Conservation (phyloP, 257 asterid genomes). For the Eucommia ulmoides region DNA sequence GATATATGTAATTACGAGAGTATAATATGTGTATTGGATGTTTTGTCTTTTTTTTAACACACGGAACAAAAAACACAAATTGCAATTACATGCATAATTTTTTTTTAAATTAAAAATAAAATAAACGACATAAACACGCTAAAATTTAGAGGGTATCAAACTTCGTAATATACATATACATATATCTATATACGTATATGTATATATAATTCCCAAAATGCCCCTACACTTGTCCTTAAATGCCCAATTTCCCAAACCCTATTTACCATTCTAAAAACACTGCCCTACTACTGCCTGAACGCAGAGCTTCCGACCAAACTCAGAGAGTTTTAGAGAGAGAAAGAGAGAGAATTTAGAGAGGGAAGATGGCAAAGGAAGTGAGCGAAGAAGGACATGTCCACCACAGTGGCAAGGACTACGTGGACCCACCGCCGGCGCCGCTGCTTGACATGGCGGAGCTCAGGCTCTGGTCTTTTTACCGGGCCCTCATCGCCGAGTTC, state of each 20-base stretch:
- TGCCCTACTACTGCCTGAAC: not conserved
- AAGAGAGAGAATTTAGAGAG: not conserved
- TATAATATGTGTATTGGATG: too few species aligned
- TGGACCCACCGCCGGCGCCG: conserved; percentile 81
- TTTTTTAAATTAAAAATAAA: too few species aligned
- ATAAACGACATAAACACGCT: too few species aligned
- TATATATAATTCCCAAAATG: conserved; percentile 27
- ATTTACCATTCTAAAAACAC: conserved; percentile 11
- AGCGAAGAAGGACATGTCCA: conserved; percentile 42
- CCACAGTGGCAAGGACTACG: conserved; percentile 57
- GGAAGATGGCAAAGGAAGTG: conserved; percentile 61
- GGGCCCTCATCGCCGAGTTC: conserved; percentile 79
- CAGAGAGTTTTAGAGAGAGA: not conserved
- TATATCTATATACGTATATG: too few species aligned
- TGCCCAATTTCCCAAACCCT: conserved; percentile 1
- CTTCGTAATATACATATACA: too few species aligned
- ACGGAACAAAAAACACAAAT: too few species aligned
- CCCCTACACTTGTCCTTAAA: conserved; percentile 51
- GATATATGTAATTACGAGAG: too few species aligned
- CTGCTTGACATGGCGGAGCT: conserved; percentile 48
- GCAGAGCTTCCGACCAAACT: not conserved
- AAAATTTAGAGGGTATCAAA: too few species aligned
- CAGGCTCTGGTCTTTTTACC: conserved; percentile 60
- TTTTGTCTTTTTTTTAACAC: too few species aligned
- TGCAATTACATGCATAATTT: too few species aligned